Percentiles rank a stretch among this genome's conserved stretches.
phyloP scores from a whole-genome alignment of 2,329 filamentous ascomycete genomes.

The Penicillium sp. region DNA sequence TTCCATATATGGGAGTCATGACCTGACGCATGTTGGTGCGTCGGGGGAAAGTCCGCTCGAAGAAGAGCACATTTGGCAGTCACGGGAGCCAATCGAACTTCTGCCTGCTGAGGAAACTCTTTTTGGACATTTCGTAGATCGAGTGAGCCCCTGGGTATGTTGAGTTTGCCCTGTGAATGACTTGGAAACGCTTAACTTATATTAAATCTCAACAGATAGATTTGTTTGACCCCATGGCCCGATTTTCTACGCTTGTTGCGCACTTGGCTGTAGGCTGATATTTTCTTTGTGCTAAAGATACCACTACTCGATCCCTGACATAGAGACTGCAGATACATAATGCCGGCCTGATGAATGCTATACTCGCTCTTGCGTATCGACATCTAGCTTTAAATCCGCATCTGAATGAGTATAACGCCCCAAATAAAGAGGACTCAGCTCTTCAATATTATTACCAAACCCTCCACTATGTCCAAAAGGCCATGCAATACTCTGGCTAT shows the following conservation, averaged over 20 bases:
- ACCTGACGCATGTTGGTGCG: background rate
- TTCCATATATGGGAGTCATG: background rate
- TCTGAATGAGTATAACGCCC: slow-evolving; percentile 8
- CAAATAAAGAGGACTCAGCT: slow-evolving; percentile 18
- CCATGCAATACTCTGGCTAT: slow-evolving; percentile 31
- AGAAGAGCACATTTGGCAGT: slow-evolving; percentile 23
- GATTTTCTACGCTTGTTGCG: slow-evolving; percentile 25
- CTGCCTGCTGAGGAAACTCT: slow-evolving; percentile 7
- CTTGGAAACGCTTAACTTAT: background rate
- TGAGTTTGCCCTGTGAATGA: background rate
- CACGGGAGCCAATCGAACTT: slow-evolving; percentile 18
- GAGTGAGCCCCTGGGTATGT: slow-evolving; percentile 23
- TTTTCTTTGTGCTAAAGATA: background rate
- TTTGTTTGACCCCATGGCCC: slow-evolving; percentile 28
- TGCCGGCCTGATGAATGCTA: slow-evolving; percentile 32
- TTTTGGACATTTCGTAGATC: slow-evolving; percentile 23
- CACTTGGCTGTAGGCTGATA: slow-evolving; percentile 19
- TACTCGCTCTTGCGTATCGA: slow-evolving; percentile 30
- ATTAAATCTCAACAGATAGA: slow-evolving; percentile 16
- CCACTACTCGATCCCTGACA: slow-evolving; percentile 2
- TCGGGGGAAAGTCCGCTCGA: background rate
- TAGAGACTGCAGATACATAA: slow-evolving; percentile 18
- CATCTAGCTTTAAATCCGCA: slow-evolving; percentile 25
- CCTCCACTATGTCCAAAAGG: slow-evolving; percentile 33
- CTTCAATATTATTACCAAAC: slow-evolving; percentile 35